A percentile compares a stretch with the other conserved stretches of the same genome.
phyloP scores from a whole-genome alignment of 345 rosid genomes.

The Viola odorata region DNA sequence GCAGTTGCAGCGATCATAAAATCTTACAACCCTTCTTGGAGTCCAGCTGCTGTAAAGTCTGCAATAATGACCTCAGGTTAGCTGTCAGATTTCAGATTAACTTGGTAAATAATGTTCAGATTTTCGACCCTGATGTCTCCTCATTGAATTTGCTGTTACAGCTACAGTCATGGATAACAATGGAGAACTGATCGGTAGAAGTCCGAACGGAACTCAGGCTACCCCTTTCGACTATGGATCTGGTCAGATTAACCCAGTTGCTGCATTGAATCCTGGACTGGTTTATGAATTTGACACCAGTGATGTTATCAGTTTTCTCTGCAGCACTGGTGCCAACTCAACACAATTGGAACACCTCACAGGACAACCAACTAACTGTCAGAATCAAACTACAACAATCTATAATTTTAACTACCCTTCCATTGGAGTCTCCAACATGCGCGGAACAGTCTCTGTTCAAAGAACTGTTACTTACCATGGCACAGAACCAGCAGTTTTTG shows the following conservation, averaged over 20 bases:
- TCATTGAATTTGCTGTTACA: constrained; percentile 12
- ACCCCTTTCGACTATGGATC: constrained; percentile 59
- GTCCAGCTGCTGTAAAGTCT: constrained; percentile 51
- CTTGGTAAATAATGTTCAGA: neutral
- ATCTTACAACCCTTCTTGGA: constrained; percentile 41
- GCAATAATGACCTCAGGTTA: constrained; percentile 57
- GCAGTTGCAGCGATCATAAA: constrained; percentile 41
- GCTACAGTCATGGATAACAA: constrained; percentile 35
- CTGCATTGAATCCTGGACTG: constrained; percentile 40
- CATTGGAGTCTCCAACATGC: constrained; percentile 39
- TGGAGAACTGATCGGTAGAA: constrained; percentile 21
- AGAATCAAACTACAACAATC: constrained; percentile 15
- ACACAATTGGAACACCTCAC: constrained; percentile 40
- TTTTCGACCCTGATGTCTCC: neutral
- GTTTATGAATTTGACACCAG: constrained; percentile 32
- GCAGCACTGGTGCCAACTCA: constrained; percentile 41
- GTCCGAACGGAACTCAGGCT: constrained; percentile 32
- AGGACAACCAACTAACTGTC: constrained; percentile 31
- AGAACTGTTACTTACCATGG: constrained; percentile 43
- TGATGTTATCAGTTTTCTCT: constrained; percentile 39
- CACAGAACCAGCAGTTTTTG: constrained; percentile 26
- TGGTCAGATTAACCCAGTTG: constrained; percentile 41
- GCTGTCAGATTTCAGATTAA: neutral
- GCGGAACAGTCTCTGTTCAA: constrained; percentile 30
- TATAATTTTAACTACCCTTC: constrained; percentile 47